Base-by-base conservation (phyloP, 352 stramenopile species). In the Chrysophaeum taylorii region DNA sequence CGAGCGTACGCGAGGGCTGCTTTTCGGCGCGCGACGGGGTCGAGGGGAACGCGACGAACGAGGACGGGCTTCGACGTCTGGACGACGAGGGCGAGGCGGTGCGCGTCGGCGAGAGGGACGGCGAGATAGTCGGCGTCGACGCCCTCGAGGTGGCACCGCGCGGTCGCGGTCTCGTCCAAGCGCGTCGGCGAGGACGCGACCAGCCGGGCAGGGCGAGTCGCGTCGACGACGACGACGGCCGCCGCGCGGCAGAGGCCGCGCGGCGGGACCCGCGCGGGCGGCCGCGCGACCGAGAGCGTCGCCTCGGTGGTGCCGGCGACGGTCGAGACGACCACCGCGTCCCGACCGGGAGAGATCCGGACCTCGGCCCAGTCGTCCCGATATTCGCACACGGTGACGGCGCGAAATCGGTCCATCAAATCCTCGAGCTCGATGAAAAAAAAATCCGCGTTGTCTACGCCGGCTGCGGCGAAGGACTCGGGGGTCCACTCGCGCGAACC, bases 371-470 rank as follows among this genome's bases (percentile, higher is more conserved):
- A 57, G 45, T 12, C 45, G 12, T 25, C 5, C 5, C 45, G 45
- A 25, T 57, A 12, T 25, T 70, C 61, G 39, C 64, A 70, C 2
- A 70, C 27, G 16, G 36, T 38, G 15, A 64, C 14, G 33, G 18
- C 38, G 4, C 41, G 7, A 37, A 66, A 70, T 21, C 63, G 37
- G 2, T 54, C 57, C 15, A 75, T 33, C 61, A 79, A 76, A 39
- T 79, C 74, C 5, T 71, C 50, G 23, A 71, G 85, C 23, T 45
- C 53, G 72, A 87, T 85, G 76, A 76, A 86, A 70, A 86, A 86
- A 23, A 76, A 70, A 7, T 81, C 79, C 43, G 85, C 81, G 72
- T 86, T 42, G 27, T 23, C 38, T 16, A 64, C n/a, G 39, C 39
- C 21, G 29, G 37, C 14, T 63, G 43, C 2, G 82, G 79, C 14